Conservation (phyloP, 2,329 filamentous ascomycete species). For the Colletotrichum sp. region DNA sequence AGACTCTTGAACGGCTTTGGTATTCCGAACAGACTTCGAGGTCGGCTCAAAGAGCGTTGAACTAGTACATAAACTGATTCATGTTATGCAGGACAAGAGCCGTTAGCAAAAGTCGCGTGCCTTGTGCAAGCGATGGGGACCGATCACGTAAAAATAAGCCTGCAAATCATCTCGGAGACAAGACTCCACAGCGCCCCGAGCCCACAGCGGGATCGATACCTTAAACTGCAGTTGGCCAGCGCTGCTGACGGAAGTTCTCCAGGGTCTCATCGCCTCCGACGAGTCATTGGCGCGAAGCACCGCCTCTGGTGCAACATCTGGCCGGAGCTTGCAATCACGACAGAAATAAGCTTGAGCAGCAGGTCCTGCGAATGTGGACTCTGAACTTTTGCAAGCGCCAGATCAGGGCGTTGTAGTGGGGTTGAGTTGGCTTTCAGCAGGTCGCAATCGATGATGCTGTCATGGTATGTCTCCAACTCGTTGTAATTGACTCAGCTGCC, state of each 20-base stretch:
- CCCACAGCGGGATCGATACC: conserved; percentile 2
- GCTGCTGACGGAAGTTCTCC: neutral
- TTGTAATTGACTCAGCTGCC: neutral
- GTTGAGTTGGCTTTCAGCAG: neutral
- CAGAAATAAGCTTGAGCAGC: neutral
- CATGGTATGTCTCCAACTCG: neutral
- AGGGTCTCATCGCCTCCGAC: neutral
- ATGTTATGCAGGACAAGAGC: neutral
- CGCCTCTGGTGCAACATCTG: neutral
- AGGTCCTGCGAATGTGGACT: neutral
- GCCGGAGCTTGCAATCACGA: neutral
- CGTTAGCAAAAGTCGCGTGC: neutral
- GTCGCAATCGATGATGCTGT: neutral
- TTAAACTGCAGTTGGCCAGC: conserved; percentile 6
- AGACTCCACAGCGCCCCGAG: neutral
- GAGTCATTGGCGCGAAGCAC: neutral
- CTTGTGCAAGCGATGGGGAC: neutral
- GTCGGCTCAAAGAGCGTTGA: neutral
- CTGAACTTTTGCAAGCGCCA: neutral
- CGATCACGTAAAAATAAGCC: neutral
- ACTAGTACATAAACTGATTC: neutral
- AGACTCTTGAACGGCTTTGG: neutral
- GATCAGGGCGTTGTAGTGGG: neutral
- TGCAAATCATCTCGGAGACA: neutral
- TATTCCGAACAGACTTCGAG: neutral